A percentile compares a stretch with the other conserved stretches of the same genome.
These are phyloP conservation scores for Monascus ruber DNA, from an alignment of 2,329 filamentous ascomycete genomes.

Conservation along the genomic window DNA sequence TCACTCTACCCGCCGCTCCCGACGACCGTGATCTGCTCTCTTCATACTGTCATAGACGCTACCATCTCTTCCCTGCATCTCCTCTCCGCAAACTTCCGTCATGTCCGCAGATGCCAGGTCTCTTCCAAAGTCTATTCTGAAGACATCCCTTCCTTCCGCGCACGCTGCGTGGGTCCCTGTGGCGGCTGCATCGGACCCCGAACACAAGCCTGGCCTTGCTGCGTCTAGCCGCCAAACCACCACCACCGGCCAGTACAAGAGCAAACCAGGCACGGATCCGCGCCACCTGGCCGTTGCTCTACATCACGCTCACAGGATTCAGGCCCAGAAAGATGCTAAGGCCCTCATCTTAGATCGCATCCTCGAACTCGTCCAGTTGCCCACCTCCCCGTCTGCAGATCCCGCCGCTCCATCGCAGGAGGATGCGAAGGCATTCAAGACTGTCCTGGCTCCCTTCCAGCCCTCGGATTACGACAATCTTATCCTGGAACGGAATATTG, in stretches of 20 bases:
- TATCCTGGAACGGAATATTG: constrained; percentile 78
- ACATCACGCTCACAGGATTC: constrained; percentile 70
- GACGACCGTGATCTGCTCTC: too few species aligned
- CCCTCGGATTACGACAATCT: constrained; percentile 82
- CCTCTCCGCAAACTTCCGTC: not conserved
- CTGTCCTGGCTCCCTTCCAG: constrained; percentile 61
- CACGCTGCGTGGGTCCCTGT: constrained; percentile 31
- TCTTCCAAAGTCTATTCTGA: constrained; percentile 48
- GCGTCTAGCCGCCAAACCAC: constrained; percentile 8
- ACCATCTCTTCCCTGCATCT: not conserved
- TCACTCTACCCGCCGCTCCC: too few species aligned
- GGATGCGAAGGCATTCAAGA: constrained; percentile 56
- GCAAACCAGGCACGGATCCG: constrained; percentile 32
- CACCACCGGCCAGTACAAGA: constrained; percentile 9
- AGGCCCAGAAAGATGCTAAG: constrained; percentile 71
- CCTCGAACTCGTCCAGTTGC: constrained; percentile 57
- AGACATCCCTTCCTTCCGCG: constrained; percentile 40
- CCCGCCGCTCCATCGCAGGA: constrained; percentile 42
- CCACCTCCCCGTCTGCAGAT: constrained; percentile 41
- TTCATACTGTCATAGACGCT: not conserved
- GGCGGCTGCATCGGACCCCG: constrained; percentile 33
- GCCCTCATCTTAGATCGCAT: constrained; percentile 60
- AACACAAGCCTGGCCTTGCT: constrained; percentile 19
- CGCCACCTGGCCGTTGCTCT: constrained; percentile 53
- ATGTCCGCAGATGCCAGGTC: constrained; percentile 14